These are phyloP conservation scores for Pluteus cervinus DNA, from an alignment of 768 basidiomycete species.

Conservation along the genomic window DNA sequence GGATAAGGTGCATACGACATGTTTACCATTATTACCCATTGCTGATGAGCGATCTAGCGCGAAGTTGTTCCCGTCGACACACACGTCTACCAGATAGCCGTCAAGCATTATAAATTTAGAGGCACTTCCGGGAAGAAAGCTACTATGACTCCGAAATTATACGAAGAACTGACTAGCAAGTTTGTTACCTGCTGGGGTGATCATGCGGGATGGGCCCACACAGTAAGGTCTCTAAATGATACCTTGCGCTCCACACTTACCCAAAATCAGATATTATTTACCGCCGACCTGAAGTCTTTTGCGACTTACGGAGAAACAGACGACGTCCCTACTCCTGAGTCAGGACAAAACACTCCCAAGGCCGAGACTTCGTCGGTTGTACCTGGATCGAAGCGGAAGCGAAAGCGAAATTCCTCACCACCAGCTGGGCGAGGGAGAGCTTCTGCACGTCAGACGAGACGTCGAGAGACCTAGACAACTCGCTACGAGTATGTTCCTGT, in stretches of 20 bases:
- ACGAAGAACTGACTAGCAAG: conserved; percentile 62
- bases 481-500: too few relatives aligned
- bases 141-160: conserved; percentile 70
- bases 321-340: too few relatives aligned
- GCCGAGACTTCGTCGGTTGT: too few relatives aligned
- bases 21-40: not conserved
- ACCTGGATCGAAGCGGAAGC: too few relatives aligned
- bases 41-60: conserved; percentile 35
- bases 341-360: too few relatives aligned
- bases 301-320: conserved; percentile 59
- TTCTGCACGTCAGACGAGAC: too few relatives aligned
- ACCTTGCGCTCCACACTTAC: not conserved
- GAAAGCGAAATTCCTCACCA: too few relatives aligned
- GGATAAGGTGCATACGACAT: conserved; percentile 56
- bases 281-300: conserved; percentile 67
- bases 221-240: conserved; percentile 37
- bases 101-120: conserved; percentile 69
- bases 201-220: conserved; percentile 89
- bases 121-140: conserved; percentile 37
- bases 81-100: conserved; percentile 87
- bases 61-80: conserved; percentile 95
- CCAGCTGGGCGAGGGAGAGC: too few relatives aligned
- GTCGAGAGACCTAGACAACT: too few relatives aligned
- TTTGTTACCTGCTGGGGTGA: conserved; percentile 70
- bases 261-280: conserved; percentile 56